Percentiles rank a stretch among this genome's conserved stretches.
Conservation (phyloP, 2,329 filamentous ascomycete genomes). For the Fusarium mundagurra region DNA sequence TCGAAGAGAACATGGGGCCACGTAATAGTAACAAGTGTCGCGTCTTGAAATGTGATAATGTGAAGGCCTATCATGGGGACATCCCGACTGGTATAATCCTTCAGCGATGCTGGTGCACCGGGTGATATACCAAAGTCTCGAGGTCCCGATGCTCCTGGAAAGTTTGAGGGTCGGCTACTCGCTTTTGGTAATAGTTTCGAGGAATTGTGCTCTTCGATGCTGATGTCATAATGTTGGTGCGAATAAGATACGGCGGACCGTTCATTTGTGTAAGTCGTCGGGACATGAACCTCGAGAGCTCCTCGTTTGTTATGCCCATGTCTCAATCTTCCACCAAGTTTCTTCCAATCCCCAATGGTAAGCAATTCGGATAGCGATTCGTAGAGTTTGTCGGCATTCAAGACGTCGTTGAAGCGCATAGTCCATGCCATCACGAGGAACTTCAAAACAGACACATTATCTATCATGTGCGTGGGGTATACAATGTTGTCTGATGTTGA, state of each 20-base stretch:
- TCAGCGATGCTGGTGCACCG: fast-evolving
- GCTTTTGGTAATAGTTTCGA: fast-evolving
- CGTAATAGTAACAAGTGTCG: neutral
- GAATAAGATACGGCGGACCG: neutral
- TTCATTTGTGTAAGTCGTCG: neutral
- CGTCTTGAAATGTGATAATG: fast-evolving
- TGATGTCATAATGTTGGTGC: neutral
- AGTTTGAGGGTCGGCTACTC: neutral
- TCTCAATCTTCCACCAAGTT: neutral
- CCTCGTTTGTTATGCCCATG: fast-evolving
- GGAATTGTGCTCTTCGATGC: neutral
- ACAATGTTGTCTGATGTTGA: fast-evolving
- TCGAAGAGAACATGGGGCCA: neutral
- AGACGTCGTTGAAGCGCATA: neutral
- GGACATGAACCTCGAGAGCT: neutral
- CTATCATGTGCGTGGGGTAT: neutral
- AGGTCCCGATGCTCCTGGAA: too few species aligned
- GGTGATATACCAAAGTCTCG: neutral
- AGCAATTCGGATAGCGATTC: neutral
- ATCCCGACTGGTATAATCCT: neutral
- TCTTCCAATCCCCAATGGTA: neutral
- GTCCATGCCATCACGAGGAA: neutral
- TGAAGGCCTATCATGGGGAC: neutral
- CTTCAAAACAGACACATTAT: neutral
- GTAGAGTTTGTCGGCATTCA: neutral